Conservation (phyloP, 768 basidiomycete genomes). For the Lentinula raphanica region DNA sequence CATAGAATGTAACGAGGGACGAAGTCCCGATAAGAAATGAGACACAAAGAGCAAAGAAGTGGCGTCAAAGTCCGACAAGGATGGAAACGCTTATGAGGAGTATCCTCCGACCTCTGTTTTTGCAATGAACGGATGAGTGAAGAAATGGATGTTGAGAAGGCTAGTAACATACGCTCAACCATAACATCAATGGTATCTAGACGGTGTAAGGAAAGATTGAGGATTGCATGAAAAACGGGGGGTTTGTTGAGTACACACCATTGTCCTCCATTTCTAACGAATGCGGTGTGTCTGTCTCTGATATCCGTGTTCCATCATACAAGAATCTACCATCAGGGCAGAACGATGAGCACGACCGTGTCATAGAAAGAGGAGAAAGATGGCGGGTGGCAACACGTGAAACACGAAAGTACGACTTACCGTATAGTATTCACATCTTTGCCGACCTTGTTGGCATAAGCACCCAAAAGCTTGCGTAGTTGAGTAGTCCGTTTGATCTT, state of each 20-base stretch:
- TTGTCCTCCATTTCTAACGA: conserved; percentile 88
- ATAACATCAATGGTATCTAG: conserved; percentile 93
- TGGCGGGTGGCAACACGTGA: no score
- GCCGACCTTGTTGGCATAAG: conserved; percentile 89
- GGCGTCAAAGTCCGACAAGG: background rate
- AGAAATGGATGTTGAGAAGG: conserved; percentile 8
- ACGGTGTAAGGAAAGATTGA: conserved; percentile 8
- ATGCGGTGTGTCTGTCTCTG: conserved; percentile 82
- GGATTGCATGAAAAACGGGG: background rate
- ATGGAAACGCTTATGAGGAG: background rate
- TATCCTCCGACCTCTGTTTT: conserved; percentile 42
- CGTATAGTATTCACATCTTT: conserved; percentile 85
- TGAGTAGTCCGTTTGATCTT: conserved; percentile 95
- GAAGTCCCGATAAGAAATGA: background rate
- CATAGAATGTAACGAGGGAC: background rate
- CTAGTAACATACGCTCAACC: conserved; percentile 77
- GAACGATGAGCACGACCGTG: background rate
- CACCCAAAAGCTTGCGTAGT: conserved; percentile 87
- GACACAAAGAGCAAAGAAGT: background rate
- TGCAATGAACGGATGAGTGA: conserved; percentile 6
- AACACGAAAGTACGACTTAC: conserved; percentile 38
- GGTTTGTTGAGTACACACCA: conserved; percentile 35
- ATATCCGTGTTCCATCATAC: conserved; percentile 85
- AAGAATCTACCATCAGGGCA: conserved; percentile 55
- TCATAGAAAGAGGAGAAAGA: background rate